Evolutionary conservation across 1,139 yeast genomes (phyloP), one percentile per base, ranked within the genome.

Genomic region (Suhomyces bolitotheri): DNA sequence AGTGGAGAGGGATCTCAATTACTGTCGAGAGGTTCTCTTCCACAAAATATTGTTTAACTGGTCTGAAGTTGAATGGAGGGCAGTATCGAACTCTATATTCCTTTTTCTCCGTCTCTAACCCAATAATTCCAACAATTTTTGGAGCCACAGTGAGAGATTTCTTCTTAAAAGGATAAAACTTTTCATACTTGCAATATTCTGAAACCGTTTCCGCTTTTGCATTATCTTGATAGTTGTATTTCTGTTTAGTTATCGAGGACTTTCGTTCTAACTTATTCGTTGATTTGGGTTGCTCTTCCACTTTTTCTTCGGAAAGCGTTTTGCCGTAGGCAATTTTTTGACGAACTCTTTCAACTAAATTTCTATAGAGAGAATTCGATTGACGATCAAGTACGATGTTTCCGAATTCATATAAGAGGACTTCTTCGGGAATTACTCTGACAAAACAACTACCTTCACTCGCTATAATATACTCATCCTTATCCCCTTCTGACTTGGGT

Each of bases 401-500:
- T 5, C 44, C 53, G 12, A 45, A 16, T 7, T 43, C 49, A 16
- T 23, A 16, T 7, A 35, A 23, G 6, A 46, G n/a, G 9, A 38
- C 27, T 19, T 51, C 56, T 8, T 41, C 28, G 1, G 63, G 62
- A 4, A 55, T 37, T 13, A 57, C 41, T n/a, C 61, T 36, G 9
- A 58, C 28, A 12, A 53, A 54, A 12, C 47, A 40, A 27, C 58
- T 53, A 7, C 51, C 47, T 16, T 56, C 59, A 17, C 50, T 53
- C 2, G 57, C 45, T 12, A 58, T 43, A 13, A 58, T 43, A 28
- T 49, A 56, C 39, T 58, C 58, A 21, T 53, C 53, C 4, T 38
- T 36, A 25, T 45, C 50, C 26, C 7, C 40, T 32, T 37, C 38
- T 13, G 7, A 41, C 17, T 42, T 46, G 26, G 4, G 7, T 7